Percentiles rank a stretch among this genome's conserved stretches.
These are phyloP conservation scores for Epichloe bromicola DNA, from an alignment of 2,329 filamentous ascomycete species.

Conservation along the genomic window DNA sequence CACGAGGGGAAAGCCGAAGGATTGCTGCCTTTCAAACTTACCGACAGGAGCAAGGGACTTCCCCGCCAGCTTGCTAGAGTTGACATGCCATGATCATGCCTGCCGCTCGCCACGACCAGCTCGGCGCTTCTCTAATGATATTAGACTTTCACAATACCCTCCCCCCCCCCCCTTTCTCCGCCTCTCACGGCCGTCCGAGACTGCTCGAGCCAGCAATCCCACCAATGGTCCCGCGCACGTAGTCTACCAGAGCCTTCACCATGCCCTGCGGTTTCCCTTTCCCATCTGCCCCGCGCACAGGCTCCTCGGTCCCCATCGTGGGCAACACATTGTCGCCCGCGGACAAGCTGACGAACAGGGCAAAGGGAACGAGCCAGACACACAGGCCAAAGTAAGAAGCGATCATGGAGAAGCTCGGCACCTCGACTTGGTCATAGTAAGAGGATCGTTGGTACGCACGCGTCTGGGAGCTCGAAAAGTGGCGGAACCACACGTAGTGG, in stretches of 20 bases:
- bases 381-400: constrained; percentile 93
- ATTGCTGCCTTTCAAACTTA: not conserved
- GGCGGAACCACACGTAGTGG: constrained; percentile 90
- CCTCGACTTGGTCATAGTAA: constrained; percentile 47
- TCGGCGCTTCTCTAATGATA: not conserved
- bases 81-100: not conserved
- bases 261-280: constrained; percentile 48
- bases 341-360: constrained; percentile 85
- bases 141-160: not conserved
- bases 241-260: constrained; percentile 52
- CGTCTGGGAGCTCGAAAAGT: constrained; percentile 61
- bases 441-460: constrained; percentile 44
- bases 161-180: not conserved
- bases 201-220: constrained; percentile 24
- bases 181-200: constrained; percentile 10
- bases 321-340: constrained; percentile 92
- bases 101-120: not conserved
- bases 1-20: too few relatives aligned
- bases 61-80: not conserved
- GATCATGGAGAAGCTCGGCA: constrained; percentile 85
- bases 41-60: not conserved
- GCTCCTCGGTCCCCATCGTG: constrained; percentile 63
- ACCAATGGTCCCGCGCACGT: constrained; percentile 38
- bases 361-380: constrained; percentile 93
- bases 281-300: constrained; percentile 30